Base-by-base conservation (phyloP, 1,284 basidiomycete species). In the Cryptococcus neoformans region DNA sequence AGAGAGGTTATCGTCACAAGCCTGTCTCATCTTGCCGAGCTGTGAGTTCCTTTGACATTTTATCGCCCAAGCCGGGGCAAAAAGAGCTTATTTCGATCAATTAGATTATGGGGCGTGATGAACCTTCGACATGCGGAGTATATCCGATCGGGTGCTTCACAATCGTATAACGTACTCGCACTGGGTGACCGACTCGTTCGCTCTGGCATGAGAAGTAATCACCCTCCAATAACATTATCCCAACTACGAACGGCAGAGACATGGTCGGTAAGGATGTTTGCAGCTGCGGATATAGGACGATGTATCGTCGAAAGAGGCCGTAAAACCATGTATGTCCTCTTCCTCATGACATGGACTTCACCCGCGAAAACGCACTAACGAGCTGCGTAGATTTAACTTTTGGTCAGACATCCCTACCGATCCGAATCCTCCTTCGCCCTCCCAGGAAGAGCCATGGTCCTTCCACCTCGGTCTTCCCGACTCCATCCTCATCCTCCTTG, bases 401-500 rank as follows among this genome's bases (percentile, higher is more conserved):
- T 57, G 62, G 59, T 49, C 56, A 1, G 57, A 57, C 21, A 44
- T 56, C n/a, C 40, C n/a, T 41, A 11, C 40, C n/a, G 17, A 47
- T 28, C 21, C 45, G 12, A 47, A 12, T 28, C 9, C 16, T 12
- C 7, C 45, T 28, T 47, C 45, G 44, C 14, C 17, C 39, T 41
- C 39, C 11, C 40, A 41, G 10, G 44, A 21, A 10, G 17, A 14
- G 44, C 53, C 62, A 6, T 68, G 67, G 65, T 62, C 65, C 10
- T 56, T 65, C 3, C 69, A 71, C 42, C 67, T 71, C 8, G 67
- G 69, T 17, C 53, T 71, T 2, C 67, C 67, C 4, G 66, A 69
- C 44, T 47, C 59, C 9, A 66, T 71, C 38, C 58, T 67, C 44
- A 60, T 68, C 16, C 58, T 71, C 21, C 61, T 71, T 8, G 64